Evolutionary conservation across 805 yeast genomes (phyloP).

Genomic region (Groenewaldozyma salmanticensis): DNA sequence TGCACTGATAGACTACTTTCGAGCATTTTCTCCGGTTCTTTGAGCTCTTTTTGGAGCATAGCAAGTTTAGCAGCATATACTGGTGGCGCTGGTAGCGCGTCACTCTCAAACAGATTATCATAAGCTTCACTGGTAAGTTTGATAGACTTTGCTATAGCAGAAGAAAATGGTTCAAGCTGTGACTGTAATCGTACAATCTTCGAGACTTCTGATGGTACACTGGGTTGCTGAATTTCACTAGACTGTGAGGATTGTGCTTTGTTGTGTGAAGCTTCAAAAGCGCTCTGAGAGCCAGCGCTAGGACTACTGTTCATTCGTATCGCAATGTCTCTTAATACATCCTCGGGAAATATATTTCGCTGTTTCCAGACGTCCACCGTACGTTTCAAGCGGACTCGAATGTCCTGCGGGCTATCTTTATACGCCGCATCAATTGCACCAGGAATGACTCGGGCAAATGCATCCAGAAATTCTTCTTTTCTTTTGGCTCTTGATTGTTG

Average conservation of each 20-base stretch:
- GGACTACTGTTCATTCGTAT: not conserved
- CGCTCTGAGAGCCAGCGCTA: not conserved
- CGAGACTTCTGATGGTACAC: slow-evolving; percentile 5
- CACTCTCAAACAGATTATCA: slow-evolving; percentile 18
- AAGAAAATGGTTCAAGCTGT: slow-evolving; percentile 4
- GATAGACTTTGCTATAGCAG: slow-evolving; percentile 3
- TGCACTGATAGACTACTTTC: slow-evolving; percentile 20
- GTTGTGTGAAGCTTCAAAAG: no score
- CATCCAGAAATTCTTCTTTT: slow-evolving; percentile 46
- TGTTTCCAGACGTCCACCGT: slow-evolving; percentile 59
- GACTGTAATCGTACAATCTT: slow-evolving; percentile 4
- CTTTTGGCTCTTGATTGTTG: slow-evolving; percentile 64
- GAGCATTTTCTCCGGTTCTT: slow-evolving; percentile 21
- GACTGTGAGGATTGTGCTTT: not conserved
- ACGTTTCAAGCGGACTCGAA: slow-evolving; percentile 44
- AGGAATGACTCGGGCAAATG: slow-evolving; percentile 40
- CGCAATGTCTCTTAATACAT: slow-evolving; percentile 24
- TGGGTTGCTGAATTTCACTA: not conserved
- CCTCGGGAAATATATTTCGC: slow-evolving; percentile 40
- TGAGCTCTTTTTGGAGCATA: slow-evolving; percentile 17
- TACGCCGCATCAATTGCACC: slow-evolving; percentile 30
- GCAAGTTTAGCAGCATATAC: slow-evolving; percentile 22
- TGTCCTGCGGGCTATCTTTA: slow-evolving; percentile 30
- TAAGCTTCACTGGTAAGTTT: slow-evolving; percentile 7
- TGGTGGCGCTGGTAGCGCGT: slow-evolving; percentile 28